A percentile compares a stretch with the other conserved stretches of the same genome.
phyloP scores from a whole-genome alignment of 768 basidiomycete species.

The Rickenella mellea region DNA sequence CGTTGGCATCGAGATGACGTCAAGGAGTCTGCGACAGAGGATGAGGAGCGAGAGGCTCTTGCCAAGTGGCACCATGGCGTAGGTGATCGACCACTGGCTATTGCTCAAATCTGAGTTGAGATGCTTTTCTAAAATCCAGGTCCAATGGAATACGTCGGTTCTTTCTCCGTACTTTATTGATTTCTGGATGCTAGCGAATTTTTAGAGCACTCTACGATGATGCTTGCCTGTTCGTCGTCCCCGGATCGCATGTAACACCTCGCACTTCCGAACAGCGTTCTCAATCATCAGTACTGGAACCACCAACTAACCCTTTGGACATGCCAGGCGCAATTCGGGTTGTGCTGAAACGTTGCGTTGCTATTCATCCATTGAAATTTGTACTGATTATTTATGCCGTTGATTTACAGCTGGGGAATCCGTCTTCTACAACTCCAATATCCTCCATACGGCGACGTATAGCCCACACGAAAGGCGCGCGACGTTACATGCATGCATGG shows the following conservation, averaged over 20 bases:
- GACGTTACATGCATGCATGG: slow-evolving; percentile 65
- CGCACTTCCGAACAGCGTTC: slow-evolving; percentile 49
- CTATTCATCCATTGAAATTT: background rate
- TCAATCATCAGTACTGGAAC: slow-evolving; percentile 38
- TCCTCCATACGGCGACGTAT: slow-evolving; percentile 68
- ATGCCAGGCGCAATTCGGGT: slow-evolving; percentile 65
- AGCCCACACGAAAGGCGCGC: slow-evolving; percentile 37
- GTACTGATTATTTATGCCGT: background rate
- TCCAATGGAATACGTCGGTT: slow-evolving; percentile 77
- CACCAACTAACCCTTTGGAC: slow-evolving; percentile 47
- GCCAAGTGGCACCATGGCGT: slow-evolving; percentile 58
- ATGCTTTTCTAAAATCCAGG: slow-evolving; percentile 23
- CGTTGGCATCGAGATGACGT: slow-evolving; percentile 80
- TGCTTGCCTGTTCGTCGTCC: slow-evolving; percentile 62
- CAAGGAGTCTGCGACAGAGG: slow-evolving; percentile 39
- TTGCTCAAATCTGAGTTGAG: background rate
- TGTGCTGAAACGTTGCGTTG: slow-evolving; percentile 40
- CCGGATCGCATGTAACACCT: slow-evolving; percentile 50
- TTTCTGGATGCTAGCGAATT: background rate
- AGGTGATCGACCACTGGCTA: slow-evolving; percentile 15
- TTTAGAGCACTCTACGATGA: slow-evolving; percentile 61
- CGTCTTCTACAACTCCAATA: slow-evolving; percentile 75
- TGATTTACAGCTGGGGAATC: slow-evolving; percentile 51
- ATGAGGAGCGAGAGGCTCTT: slow-evolving; percentile 53
- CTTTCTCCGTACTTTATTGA: background rate